Percentiles rank a stretch among this genome's conserved stretches.
phyloP scores from a whole-genome alignment of 2,329 filamentous ascomycete species.

The Sarocladiaceae sp. region DNA sequence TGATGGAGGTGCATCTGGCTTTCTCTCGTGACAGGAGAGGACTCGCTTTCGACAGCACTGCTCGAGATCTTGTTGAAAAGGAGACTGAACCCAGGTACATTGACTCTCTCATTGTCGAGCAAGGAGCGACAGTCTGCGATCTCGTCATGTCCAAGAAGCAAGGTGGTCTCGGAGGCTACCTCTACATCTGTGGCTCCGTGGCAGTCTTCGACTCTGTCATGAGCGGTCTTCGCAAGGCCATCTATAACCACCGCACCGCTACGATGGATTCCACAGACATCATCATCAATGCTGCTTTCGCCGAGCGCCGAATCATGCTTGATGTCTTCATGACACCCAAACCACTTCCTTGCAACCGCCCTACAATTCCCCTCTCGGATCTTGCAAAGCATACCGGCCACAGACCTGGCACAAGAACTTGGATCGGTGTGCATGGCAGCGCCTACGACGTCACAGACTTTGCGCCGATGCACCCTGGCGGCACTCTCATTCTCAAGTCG shows the following conservation, averaged over 20 bases:
- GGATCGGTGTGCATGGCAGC: slow-evolving; percentile 48
- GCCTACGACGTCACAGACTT: slow-evolving; percentile 53
- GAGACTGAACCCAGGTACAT: slow-evolving; percentile 48
- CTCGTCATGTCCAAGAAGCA: slow-evolving; percentile 54
- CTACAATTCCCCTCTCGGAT: slow-evolving; percentile 45
- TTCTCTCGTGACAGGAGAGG: slow-evolving; percentile 47
- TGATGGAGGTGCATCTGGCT: slow-evolving; percentile 48
- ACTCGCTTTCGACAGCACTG: slow-evolving; percentile 37
- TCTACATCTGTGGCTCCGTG: slow-evolving; percentile 26
- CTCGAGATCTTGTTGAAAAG: slow-evolving; percentile 42
- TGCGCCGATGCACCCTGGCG: slow-evolving; percentile 48
- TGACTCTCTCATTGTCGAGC: slow-evolving; percentile 46
- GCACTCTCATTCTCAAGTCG: slow-evolving; percentile 48
- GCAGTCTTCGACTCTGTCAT: slow-evolving; percentile 45
- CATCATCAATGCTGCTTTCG: slow-evolving; percentile 48
- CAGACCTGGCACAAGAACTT: slow-evolving; percentile 38
- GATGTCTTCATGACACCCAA: slow-evolving; percentile 55
- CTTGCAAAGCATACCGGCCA: slow-evolving; percentile 49
- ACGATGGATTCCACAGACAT: slow-evolving; percentile 47
- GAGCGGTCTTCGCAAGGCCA: slow-evolving; percentile 49
- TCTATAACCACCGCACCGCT: slow-evolving; percentile 48
- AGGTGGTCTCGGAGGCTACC: slow-evolving; percentile 40
- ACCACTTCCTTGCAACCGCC: slow-evolving; percentile 44
- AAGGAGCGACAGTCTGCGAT: slow-evolving; percentile 46
- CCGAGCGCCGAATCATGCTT: slow-evolving; percentile 51